Base-by-base conservation (phyloP, 306 rosid species). In the Sindora glabra region DNA sequence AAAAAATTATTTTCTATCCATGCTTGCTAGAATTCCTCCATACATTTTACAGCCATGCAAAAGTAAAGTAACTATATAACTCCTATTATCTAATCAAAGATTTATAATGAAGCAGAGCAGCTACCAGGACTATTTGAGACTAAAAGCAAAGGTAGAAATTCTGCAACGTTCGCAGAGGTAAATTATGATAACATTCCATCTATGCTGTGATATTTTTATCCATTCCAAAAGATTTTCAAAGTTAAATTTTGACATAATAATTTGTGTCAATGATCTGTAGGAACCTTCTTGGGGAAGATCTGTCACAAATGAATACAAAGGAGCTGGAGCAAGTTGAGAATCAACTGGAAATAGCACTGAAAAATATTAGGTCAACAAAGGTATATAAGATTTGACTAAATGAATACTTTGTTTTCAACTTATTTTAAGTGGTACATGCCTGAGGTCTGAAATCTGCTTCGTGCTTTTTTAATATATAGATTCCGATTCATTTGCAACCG, bases 121-220 rank as follows among this genome's bases (percentile, higher is more conserved):
- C 71, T 82, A 82, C 59, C 86, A 82, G 74, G 94, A 86, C 14
- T 90, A 90, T 54, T 44, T 82, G 83, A 84, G 65, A 79, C 80
- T 90, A 64, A 82, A 90, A 79, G 74, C 85, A 24, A 84, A 70
- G 50, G 94, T 86, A 18, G 97, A 90, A 50, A 64, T 62, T 70
- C 80, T 90, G 34, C 95, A 90, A 65, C 83, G 72, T 48, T 82
- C 95, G 17, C 97, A 90, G 49, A 82, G 97, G 97, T 90, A 72
- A 58, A 21, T 55, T n/a, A 24, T 7, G 16, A 24, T 16, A 17
- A 10, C 5, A 53, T 10, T 53, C 3, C 5, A n/a, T n/a, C n/a
- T 15, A 16, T 34, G 6, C 3, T 53, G 14, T n/a, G n/a, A n/a
- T n/a, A n/a, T n/a, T n/a, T n/a, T n/a, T n/a, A n/a, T n/a, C n/a